Evolutionary conservation across 2,329 filamentous ascomycete species (phyloP).

Genomic region (Ophiostoma tasmaniense): DNA sequence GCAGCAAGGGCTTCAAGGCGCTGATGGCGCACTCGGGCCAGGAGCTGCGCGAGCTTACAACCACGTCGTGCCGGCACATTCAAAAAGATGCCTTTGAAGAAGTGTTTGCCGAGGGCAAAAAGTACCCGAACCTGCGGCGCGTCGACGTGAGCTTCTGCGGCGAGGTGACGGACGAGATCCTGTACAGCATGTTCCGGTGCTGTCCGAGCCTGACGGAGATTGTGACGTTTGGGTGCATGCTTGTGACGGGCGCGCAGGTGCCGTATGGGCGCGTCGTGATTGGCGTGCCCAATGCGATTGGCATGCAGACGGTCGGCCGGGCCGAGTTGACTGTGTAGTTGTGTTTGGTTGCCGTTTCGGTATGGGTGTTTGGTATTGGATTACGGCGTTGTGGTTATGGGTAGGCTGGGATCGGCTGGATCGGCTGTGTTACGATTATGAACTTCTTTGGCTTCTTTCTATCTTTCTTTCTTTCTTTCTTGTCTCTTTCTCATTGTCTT

Average conservation of each 20-base stretch:
- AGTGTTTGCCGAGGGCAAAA: conserved; percentile 54
- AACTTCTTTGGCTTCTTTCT: no score
- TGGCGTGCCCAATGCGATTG: conserved; percentile 49
- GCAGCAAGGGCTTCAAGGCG: conserved; percentile 64
- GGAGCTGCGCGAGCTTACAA: conserved; percentile 57
- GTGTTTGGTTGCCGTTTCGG: no score
- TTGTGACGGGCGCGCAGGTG: conserved; percentile 45
- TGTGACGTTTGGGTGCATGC: conserved; percentile 59
- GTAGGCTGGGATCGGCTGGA: background rate
- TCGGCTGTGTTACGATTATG: background rate
- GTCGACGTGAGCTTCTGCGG: conserved; percentile 74
- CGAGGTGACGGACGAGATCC: conserved; percentile 54
- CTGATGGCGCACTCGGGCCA: conserved; percentile 76
- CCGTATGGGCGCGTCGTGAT: conserved; percentile 48
- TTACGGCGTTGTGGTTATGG: background rate
- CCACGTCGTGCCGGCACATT: conserved; percentile 82
- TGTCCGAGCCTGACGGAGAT: conserved; percentile 54
- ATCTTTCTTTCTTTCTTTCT: background rate
- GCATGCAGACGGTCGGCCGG: conserved; percentile 50
- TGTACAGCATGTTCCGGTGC: conserved; percentile 54
- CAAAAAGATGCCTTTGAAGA: conserved; percentile 61
- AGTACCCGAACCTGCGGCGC: conserved; percentile 59
- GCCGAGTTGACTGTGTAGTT: conserved; percentile 10
- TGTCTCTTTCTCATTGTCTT: background rate
- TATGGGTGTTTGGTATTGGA: background rate